These are phyloP conservation scores for Radiomyces spectabilis DNA, from an alignment of 192 early-diverging fungal genomes.

Conservation along the genomic window DNA sequence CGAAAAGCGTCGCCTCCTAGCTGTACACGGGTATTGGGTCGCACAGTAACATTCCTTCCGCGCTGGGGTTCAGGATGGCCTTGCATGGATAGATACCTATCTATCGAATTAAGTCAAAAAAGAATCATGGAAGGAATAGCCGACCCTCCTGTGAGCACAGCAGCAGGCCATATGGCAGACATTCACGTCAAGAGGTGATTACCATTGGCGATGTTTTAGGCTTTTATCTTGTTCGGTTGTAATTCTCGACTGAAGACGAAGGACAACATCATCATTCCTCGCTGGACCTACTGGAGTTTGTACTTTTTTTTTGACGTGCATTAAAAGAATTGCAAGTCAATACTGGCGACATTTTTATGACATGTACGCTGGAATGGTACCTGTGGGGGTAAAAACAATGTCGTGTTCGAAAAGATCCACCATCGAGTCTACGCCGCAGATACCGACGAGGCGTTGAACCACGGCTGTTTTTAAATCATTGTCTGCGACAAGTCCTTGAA, in stretches of 20 bases:
- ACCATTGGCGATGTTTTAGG: conserved; percentile 33
- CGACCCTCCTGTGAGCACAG: too few relatives aligned
- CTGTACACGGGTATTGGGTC: conserved; percentile 55
- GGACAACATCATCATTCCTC: conserved; percentile 66
- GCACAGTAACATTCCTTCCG: conserved; percentile 47
- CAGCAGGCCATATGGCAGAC: too few relatives aligned
- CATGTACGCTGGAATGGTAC: too few relatives aligned
- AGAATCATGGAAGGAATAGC: background rate
- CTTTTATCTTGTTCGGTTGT: conserved; percentile 34
- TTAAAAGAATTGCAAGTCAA: too few relatives aligned
- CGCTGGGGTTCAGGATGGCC: conserved; percentile 70
- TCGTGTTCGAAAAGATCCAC: conserved; percentile 59
- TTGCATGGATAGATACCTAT: conserved; percentile 50
- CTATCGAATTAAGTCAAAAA: background rate
- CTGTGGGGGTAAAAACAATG: conserved; percentile 55
- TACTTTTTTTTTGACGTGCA: too few relatives aligned
- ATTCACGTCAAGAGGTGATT: too few relatives aligned
- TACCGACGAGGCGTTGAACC: conserved; percentile 55
- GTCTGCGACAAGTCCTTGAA: conserved; percentile 22
- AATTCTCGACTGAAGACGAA: conserved; percentile 50
- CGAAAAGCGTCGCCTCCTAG: conserved; percentile 59
- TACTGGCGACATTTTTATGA: too few relatives aligned
- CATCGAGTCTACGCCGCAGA: conserved; percentile 55
- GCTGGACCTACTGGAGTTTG: conserved; percentile 62
- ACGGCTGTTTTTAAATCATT: conserved; percentile 29